Evolutionary conservation across 768 basidiomycete species (phyloP).

Genomic region (Mycena galopus): DNA sequence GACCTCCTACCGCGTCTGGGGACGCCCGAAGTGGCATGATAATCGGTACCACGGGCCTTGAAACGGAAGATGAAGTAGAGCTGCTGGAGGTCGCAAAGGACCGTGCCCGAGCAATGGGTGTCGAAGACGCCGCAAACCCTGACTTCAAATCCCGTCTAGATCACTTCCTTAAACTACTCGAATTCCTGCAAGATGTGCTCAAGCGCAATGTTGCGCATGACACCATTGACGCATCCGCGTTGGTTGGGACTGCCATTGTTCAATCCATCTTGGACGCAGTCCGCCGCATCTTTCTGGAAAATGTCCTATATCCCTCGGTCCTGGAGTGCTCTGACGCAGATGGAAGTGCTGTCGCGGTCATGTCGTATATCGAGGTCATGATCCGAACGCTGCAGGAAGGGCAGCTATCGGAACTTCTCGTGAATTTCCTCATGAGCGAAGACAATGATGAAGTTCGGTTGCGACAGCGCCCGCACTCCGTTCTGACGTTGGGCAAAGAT

Average conservation of each 20-base stretch:
- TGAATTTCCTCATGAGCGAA: constrained; percentile 87
- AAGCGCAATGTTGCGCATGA: constrained; percentile 70
- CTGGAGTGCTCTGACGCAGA: constrained; percentile 93
- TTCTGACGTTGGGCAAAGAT: constrained; percentile 58
- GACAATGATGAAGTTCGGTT: constrained; percentile 76
- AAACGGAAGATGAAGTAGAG: constrained; percentile 69
- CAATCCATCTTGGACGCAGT: constrained; percentile 88
- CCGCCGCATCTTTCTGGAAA: constrained; percentile 89
- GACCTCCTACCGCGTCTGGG: constrained; percentile 56
- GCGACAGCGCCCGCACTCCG: constrained; percentile 58
- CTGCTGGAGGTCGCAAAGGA: constrained; percentile 62
- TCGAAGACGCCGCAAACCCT: constrained; percentile 81
- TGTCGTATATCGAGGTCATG: constrained; percentile 95
- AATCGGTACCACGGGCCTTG: constrained; percentile 73
- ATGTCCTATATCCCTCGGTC: constrained; percentile 92
- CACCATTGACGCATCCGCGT: constrained; percentile 67
- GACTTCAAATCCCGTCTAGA: constrained; percentile 88
- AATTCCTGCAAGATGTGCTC: constrained; percentile 92
- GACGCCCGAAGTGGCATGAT: constrained; percentile 70
- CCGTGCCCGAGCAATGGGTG: constrained; percentile 67
- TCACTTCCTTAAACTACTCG: constrained; percentile 90
- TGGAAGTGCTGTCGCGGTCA: constrained; percentile 96
- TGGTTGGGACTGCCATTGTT: constrained; percentile 85
- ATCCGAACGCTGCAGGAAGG: constrained; percentile 79
- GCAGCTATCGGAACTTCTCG: constrained; percentile 75